Evolutionary conservation across 805 yeast species (phyloP).

Genomic region (Metschnikowia peoriensis): DNA sequence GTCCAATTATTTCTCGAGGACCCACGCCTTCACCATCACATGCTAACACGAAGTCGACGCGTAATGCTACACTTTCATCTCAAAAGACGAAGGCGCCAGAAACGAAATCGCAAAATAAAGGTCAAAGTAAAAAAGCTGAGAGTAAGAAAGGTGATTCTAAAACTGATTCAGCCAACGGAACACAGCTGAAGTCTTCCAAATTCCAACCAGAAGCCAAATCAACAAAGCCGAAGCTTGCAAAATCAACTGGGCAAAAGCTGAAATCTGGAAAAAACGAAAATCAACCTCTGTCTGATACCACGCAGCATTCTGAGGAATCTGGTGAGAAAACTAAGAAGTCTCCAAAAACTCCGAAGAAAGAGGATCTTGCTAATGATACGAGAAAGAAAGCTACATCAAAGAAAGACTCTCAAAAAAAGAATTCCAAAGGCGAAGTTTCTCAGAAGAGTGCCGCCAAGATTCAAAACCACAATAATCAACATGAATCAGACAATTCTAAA

Average conservation of each 20-base stretch:
- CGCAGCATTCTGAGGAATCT: background rate
- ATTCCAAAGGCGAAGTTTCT: background rate
- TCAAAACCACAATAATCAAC: too few species aligned
- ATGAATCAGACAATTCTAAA: too few species aligned
- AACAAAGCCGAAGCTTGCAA: background rate
- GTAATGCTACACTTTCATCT: background rate
- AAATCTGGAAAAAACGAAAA: background rate
- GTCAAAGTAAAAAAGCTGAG: too few species aligned
- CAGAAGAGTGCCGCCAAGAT: too few species aligned
- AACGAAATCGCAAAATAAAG: background rate
- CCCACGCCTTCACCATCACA: slow-evolving; percentile 12
- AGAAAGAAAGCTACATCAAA: background rate
- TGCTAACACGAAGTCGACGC: background rate
- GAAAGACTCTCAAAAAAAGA: background rate
- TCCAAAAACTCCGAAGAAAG: background rate
- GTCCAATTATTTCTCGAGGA: slow-evolving; percentile 13
- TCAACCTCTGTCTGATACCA: background rate
- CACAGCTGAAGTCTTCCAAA: background rate
- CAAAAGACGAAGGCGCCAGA: background rate
- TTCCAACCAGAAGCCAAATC: background rate
- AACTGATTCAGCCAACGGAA: background rate
- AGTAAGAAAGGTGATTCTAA: too few species aligned
- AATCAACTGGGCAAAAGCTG: background rate
- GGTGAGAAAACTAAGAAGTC: background rate
- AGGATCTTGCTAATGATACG: background rate